Base-by-base conservation (phyloP, 164 flowering plant species). In the Tetracentron sinense region DNA sequence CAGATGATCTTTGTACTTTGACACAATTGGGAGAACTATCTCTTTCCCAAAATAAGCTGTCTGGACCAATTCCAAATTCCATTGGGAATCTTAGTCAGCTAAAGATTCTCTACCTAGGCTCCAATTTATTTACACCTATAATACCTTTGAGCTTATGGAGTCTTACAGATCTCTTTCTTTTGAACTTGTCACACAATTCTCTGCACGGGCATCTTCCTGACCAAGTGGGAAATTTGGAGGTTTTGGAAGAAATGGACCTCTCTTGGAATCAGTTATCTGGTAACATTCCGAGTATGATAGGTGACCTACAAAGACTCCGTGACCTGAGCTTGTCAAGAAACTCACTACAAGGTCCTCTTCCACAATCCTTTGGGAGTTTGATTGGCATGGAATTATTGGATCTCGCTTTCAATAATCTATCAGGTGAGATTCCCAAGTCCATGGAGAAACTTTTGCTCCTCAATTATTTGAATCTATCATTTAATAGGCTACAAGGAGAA, bases 261-360 rank as follows among this genome's bases (percentile, higher is more conserved):
- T 70, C 74, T 0, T 30, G 46, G n/a, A 70, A 70, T 21, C 58
- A 33, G n/a, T 56, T 68, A 1, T 55, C 59, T 10, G 60, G 71
- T 46, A 28, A 33, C 56, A 54, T 68, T 17, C 66, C 68, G 5
- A 42, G 22, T 10, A 58, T 23, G 38, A 48, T 74, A 28, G 74
- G 68, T 2, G 35, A 20, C 63, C 65, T 72, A 12, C 50, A 64
- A 49, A 20, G 3, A 11, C 56, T 78, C 17, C 7, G 2, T 8
- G 7, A 25, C 26, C 70, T 79, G 2, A 58, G 61, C 7, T 66
- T 79, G 47, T 56, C 68, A 0, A 21, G 46, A 17, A 76, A 76
- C 23, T 20, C 14, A 25, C 62, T 79, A 6, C 55, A 66, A 54
- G 78, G 78, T 46, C 29, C 44, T 1, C 56, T 65, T 4, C 68